phyloP scores from a whole-genome alignment of 192 early-diverging fungal species.

The Obelidium mucronatum region DNA sequence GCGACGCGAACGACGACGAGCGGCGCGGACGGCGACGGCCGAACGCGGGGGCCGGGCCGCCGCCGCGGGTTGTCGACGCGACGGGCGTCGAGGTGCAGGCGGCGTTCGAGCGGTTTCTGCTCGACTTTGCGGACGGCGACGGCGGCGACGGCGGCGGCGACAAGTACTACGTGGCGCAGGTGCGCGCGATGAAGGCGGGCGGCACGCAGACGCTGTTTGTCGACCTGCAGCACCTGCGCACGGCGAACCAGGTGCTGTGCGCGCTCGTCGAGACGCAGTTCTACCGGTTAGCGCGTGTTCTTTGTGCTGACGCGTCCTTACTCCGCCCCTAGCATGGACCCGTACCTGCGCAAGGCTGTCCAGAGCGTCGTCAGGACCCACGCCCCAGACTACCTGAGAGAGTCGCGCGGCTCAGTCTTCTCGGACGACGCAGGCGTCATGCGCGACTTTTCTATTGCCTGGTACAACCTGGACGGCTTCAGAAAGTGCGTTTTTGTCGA shows the following conservation, averaged over 20 bases:
- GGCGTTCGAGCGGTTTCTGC: conserved; percentile 4
- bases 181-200: not conserved
- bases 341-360: conserved; percentile 85
- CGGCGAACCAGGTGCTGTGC: conserved; percentile 17
- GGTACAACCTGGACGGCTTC: conserved; percentile 51
- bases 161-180: not conserved
- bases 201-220: conserved; percentile 6
- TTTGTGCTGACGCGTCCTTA: not conserved
- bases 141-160: not conserved
- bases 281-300: not conserved
- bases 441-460: conserved; percentile 78
- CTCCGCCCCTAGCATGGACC: conserved; percentile 64
- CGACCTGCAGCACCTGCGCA: conserved; percentile 19
- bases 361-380: conserved; percentile 79
- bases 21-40: no score
- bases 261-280: conserved; percentile 3
- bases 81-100: conserved; percentile 5
- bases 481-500: conserved; percentile 4
- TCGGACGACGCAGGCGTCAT: conserved; percentile 52
- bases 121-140: not conserved
- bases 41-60: no score
- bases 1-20: no score
- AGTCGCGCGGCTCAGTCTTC: conserved; percentile 40
- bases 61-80: no score
- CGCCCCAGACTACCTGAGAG: conserved; percentile 66